phyloP scores from a whole-genome alignment of 257 asterid species.

The Petunia secreta region DNA sequence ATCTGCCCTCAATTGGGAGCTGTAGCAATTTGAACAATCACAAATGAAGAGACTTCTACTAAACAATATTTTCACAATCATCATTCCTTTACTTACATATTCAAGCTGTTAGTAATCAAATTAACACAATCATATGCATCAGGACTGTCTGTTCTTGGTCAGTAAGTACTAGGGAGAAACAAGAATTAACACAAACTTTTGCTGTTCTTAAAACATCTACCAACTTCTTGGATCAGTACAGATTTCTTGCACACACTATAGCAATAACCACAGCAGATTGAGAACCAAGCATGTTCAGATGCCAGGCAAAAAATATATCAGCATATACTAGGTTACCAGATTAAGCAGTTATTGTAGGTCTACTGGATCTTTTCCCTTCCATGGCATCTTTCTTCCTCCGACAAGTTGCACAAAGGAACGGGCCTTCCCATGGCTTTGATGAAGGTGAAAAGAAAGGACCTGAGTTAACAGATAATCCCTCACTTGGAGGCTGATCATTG shows the following conservation, averaged over 20 bases:
- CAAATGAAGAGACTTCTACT: conserved; percentile 9
- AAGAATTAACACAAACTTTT: conserved; percentile 41
- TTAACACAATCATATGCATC: conserved; percentile 42
- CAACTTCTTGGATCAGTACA: conserved; percentile 37
- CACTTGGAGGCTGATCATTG: conserved; percentile 71
- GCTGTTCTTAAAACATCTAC: conserved; percentile 47
- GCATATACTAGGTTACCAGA: conserved; percentile 39
- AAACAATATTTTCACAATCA: conserved; percentile 28
- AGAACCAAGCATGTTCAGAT: conserved; percentile 49
- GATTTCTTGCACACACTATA: conserved; percentile 50
- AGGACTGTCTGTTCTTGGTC: conserved; percentile 45
- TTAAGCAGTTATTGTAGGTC: conserved; percentile 53
- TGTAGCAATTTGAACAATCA: conserved; percentile 4
- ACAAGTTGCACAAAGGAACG: conserved; percentile 90
- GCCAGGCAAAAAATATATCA: conserved; percentile 50
- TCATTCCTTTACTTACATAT: conserved; percentile 49
- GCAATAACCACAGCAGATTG: conserved; percentile 35
- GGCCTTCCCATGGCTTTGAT: conserved; percentile 97
- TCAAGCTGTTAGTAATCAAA: conserved; percentile 54
- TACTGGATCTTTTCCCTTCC: conserved; percentile 81
- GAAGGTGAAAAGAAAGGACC: conserved; percentile 93
- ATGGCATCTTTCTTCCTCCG: conserved; percentile 91
- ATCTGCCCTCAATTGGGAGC: neutral
- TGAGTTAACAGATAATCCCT: conserved; percentile 81
- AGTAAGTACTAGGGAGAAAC: conserved; percentile 43